These are phyloP conservation scores for Boletus semigastroideus DNA, from an alignment of 1,284 basidiomycete species.

Conservation along the genomic window DNA sequence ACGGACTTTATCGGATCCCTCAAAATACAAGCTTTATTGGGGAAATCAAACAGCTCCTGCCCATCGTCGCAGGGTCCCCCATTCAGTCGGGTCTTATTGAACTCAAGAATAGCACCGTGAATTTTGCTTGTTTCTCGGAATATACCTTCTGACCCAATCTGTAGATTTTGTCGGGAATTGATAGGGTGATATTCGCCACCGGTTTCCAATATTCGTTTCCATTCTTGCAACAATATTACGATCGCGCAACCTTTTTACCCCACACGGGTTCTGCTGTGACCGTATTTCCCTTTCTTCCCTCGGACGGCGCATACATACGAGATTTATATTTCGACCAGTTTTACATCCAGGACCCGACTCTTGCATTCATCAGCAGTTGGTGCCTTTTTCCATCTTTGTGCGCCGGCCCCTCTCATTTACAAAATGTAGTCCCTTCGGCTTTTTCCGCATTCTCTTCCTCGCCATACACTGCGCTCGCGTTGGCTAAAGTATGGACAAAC, in stretches of 20 bases:
- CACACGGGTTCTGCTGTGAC: background rate
- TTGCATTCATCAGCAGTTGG: conserved; percentile 16
- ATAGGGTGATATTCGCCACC: conserved; percentile 12
- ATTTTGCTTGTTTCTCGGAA: background rate
- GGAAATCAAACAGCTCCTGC: conserved; percentile 15
- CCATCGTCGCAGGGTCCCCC: conserved; percentile 1
- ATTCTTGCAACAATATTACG: conserved; percentile 17
- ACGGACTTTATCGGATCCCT: conserved; percentile 5
- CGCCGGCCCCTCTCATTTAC: background rate
- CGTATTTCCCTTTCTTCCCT: too few relatives aligned
- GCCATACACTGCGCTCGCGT: conserved; percentile 10
- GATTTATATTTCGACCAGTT: too few relatives aligned
- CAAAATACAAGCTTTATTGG: conserved; percentile 15
- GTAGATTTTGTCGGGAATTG: conserved; percentile 17
- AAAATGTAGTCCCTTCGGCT: too few relatives aligned
- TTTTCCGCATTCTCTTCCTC: background rate
- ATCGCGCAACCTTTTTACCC: background rate
- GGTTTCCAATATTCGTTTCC: conserved; percentile 14
- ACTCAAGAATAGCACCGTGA: conserved; percentile 16
- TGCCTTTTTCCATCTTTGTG: background rate
- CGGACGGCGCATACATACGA: too few relatives aligned
- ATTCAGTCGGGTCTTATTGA: conserved; percentile 15
- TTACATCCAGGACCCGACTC: conserved; percentile 11
- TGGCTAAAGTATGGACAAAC: conserved; percentile 22
- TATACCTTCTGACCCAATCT: background rate